phyloP scores from a whole-genome alignment of 2,329 filamentous ascomycete species.

The Pseudogymnoascus sp. region DNA sequence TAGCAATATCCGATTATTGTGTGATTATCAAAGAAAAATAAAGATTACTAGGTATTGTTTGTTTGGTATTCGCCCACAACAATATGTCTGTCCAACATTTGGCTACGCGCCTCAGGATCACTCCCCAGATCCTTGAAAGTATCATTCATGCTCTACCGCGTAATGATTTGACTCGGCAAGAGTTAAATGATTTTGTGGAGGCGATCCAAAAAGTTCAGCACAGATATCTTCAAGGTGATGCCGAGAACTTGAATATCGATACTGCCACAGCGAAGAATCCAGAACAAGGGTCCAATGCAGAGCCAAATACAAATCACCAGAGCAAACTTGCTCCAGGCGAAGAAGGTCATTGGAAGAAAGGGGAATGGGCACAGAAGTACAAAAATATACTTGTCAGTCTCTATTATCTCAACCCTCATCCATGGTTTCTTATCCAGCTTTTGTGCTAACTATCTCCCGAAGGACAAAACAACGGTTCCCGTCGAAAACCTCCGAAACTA shows the following conservation, averaged over 20 bases:
- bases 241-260: neutral
- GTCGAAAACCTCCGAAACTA: neutral
- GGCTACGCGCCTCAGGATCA: neutral
- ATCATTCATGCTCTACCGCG: neutral
- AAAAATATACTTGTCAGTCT: neutral
- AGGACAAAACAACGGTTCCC: neutral
- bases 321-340: neutral
- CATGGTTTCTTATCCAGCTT: neutral
- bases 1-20: neutral
- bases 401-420: neutral
- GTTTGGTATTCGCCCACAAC: neutral
- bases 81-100: neutral
- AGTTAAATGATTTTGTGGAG: neutral
- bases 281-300: neutral
- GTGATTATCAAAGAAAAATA: neutral
- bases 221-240: neutral
- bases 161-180: neutral
- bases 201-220: neutral
- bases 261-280: neutral
- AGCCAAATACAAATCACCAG: neutral
- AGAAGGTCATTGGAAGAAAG: neutral
- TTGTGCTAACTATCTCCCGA: neutral
- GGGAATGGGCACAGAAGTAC: neutral
- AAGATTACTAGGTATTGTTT: neutral
- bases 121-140: neutral